phyloP scores from a whole-genome alignment of 805 yeast species.

The Wickerhamomyces rabaulensis region DNA sequence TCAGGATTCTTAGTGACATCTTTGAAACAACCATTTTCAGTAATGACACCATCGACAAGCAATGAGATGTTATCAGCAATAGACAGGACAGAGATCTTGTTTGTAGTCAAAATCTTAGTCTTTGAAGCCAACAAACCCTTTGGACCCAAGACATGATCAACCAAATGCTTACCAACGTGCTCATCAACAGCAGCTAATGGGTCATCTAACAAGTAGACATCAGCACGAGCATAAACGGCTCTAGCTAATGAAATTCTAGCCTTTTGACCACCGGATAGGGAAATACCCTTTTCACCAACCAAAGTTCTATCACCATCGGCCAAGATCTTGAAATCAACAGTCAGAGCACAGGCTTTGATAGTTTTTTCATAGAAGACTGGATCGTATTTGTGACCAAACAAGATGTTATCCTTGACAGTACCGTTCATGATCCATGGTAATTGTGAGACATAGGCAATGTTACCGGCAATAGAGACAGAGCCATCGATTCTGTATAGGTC shows the following conservation, averaged over 20 bases:
- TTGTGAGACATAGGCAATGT: constrained; percentile 79
- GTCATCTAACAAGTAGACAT: constrained; percentile 85
- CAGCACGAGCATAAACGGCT: constrained; percentile 94
- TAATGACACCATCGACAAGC: constrained; percentile 62
- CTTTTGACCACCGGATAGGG: constrained; percentile 96
- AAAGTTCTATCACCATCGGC: constrained; percentile 89
- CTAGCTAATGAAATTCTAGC: constrained; percentile 93
- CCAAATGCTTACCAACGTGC: constrained; percentile 86
- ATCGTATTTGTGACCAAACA: constrained; percentile 85
- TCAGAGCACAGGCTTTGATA: constrained; percentile 82
- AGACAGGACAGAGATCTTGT: constrained; percentile 75
- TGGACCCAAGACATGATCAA: constrained; percentile 78
- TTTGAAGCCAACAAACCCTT: constrained; percentile 71
- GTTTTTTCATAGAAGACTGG: constrained; percentile 76
- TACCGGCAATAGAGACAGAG: constrained; percentile 32
- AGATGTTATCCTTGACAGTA: constrained; percentile 80
- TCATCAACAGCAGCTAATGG: constrained; percentile 96
- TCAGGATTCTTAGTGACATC: constrained; percentile 41
- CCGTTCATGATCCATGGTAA: constrained; percentile 98
- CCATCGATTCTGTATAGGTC: constrained; percentile 75
- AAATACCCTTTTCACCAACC: constrained; percentile 97
- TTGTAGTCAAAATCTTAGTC: constrained; percentile 79
- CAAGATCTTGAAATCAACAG: constrained; percentile 68
- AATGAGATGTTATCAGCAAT: constrained; percentile 68
- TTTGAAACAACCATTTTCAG: constrained; percentile 60